Percentiles rank a stretch among this genome's conserved stretches.
Conservation (phyloP, 331 rosid genomes). For the Quercus tomentella region DNA sequence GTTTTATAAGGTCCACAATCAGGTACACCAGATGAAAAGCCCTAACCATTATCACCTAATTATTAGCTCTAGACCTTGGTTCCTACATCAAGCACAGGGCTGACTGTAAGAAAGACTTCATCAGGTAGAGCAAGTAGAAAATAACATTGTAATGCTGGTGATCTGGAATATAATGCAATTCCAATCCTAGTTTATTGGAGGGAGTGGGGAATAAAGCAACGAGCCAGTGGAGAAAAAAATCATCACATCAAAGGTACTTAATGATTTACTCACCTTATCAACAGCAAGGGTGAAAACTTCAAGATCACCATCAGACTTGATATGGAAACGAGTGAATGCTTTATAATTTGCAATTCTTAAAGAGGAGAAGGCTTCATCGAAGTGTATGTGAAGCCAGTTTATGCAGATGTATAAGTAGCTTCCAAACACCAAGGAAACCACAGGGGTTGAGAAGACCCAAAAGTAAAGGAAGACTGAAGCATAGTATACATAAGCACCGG, state of each 20-base stretch:
- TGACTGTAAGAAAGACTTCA: not conserved
- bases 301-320: slow-evolving; percentile 66
- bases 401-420: slow-evolving; percentile 91
- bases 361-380: slow-evolving; percentile 98
- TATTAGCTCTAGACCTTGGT: not conserved
- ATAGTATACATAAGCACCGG: slow-evolving; percentile 69
- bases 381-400: slow-evolving; percentile 95
- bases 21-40: not conserved
- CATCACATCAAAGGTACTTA: not conserved
- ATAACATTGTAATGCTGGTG: not conserved
- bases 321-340: slow-evolving; percentile 85
- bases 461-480: slow-evolving; percentile 86
- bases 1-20: not conserved
- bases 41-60: not conserved
- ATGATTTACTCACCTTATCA: slow-evolving; percentile 58
- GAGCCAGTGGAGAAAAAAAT: not conserved
- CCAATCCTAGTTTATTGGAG: not conserved
- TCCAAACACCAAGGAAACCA: slow-evolving; percentile 90
- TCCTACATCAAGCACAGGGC: not conserved
- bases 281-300: slow-evolving; percentile 95
- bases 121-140: not conserved
- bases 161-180: not conserved
- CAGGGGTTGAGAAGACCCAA: slow-evolving; percentile 97
- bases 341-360: slow-evolving; percentile 93
- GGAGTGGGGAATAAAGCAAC: not conserved